phyloP scores from a whole-genome alignment of 2,329 filamentous ascomycete genomes.

The Rugonectria rugulosa region DNA sequence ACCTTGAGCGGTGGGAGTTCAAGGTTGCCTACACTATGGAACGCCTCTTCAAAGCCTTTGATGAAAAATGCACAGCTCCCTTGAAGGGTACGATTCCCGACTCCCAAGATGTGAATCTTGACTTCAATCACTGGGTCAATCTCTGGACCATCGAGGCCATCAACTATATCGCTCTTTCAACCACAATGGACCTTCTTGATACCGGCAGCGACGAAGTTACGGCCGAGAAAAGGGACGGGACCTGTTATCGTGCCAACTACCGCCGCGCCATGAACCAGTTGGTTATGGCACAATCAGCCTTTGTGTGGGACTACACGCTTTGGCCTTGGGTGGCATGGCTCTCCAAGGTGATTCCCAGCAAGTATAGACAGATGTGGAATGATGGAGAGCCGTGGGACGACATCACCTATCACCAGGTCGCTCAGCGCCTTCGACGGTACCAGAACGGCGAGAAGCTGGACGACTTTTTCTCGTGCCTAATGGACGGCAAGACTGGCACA shows the following conservation, averaged over 20 bases:
- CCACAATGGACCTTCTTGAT: conserved; percentile 58
- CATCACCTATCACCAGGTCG: conserved; percentile 48
- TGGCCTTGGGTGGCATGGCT: conserved; percentile 56
- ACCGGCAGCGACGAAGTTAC: conserved; percentile 52
- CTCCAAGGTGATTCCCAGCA: conserved; percentile 54
- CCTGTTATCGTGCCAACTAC: conserved; percentile 52
- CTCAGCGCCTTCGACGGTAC: conserved; percentile 18
- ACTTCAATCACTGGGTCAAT: conserved; percentile 58
- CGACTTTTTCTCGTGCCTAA: conserved; percentile 64
- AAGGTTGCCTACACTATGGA: conserved; percentile 60
- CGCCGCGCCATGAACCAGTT: conserved; percentile 57
- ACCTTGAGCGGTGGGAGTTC: conserved; percentile 60
- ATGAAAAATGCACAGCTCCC: conserved; percentile 48
- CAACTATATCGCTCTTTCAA: conserved; percentile 59
- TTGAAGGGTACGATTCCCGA: conserved; percentile 34
- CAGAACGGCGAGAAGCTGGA: conserved; percentile 59
- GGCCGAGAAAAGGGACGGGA: conserved; percentile 53
- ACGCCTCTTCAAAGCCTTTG: conserved; percentile 52
- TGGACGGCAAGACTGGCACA: conserved; percentile 53
- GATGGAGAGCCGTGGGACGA: conserved; percentile 48
- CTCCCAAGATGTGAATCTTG: conserved; percentile 52
- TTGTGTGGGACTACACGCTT: conserved; percentile 60
- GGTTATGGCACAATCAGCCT: conserved; percentile 55
- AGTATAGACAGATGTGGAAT: conserved; percentile 27
- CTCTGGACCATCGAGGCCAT: conserved; percentile 65